A percentile compares a stretch with the other conserved stretches of the same genome.
phyloP scores from a whole-genome alignment of 2,329 filamentous ascomycete genomes.

The Fusarium sp. region DNA sequence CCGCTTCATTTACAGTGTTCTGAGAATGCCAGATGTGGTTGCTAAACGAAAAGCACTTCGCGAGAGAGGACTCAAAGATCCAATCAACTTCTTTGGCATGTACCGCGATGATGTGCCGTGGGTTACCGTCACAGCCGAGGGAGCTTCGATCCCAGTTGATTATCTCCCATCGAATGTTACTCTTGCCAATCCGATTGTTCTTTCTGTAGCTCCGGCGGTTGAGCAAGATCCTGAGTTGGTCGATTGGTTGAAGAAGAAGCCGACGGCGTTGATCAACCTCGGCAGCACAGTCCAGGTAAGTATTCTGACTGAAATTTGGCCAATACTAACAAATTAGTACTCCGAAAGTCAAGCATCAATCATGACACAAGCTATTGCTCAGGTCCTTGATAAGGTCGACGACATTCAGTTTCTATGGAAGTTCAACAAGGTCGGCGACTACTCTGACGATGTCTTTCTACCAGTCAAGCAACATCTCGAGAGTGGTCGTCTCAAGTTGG shows the following conservation, averaged over 20 bases:
- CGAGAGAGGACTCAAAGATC: constrained; percentile 34
- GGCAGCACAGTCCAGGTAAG: constrained; percentile 52
- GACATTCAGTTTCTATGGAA: constrained; percentile 52
- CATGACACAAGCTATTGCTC: neutral
- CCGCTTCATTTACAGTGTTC: constrained; percentile 48
- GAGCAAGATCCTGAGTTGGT: constrained; percentile 58
- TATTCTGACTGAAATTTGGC: rapidly evolving
- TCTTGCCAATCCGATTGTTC: constrained; percentile 59
- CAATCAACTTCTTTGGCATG: constrained; percentile 42
- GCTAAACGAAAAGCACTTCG: constrained; percentile 42
- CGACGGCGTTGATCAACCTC: constrained; percentile 62
- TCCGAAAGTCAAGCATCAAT: neutral
- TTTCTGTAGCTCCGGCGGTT: constrained; percentile 52
- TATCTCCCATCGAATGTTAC: constrained; percentile 42
- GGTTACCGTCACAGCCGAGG: constrained; percentile 46
- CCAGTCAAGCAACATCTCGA: constrained; percentile 26
- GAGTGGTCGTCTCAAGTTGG: constrained; percentile 36
- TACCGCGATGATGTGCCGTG: constrained; percentile 48
- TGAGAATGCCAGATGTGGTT: constrained; percentile 45
- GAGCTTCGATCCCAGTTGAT: constrained; percentile 31
- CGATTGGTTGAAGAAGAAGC: constrained; percentile 55
- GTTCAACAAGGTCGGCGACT: constrained; percentile 26
- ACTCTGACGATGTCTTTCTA: constrained; percentile 18
- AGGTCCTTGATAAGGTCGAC: constrained; percentile 8
- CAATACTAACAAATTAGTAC: neutral